phyloP scores from a whole-genome alignment of 768 basidiomycete genomes.

The Cyclocybe cylindracea region DNA sequence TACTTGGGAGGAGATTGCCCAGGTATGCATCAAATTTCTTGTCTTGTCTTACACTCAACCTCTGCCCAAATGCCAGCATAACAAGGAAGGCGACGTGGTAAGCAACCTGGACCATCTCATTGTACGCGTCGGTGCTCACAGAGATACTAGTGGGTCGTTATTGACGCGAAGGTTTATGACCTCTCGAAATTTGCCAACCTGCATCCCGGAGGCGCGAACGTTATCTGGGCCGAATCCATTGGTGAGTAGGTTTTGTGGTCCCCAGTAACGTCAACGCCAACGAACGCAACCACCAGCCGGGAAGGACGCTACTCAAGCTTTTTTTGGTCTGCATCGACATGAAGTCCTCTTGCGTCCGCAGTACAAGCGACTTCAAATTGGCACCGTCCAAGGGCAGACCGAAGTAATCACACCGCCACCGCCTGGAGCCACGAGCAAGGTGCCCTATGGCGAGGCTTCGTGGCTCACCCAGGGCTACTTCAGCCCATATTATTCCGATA shows the following conservation, averaged over 20 bases:
- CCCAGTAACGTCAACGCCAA: not conserved
- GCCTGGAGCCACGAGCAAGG: slow-evolving; percentile 30
- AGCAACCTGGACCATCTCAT: slow-evolving; percentile 20
- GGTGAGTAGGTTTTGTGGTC: slow-evolving; percentile 41
- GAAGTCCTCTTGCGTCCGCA: slow-evolving; percentile 32
- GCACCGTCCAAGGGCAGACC: slow-evolving; percentile 27
- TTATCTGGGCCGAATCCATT: slow-evolving; percentile 64
- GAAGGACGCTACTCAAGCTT: slow-evolving; percentile 49
- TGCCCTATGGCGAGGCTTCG: slow-evolving; percentile 34
- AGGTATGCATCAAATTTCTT: slow-evolving; percentile 41
- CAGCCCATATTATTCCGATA: slow-evolving; percentile 35
- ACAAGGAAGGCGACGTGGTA: slow-evolving; percentile 81
- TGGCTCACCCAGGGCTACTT: slow-evolving; percentile 33
- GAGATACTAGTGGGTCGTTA: slow-evolving; percentile 67
- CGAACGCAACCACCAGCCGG: slow-evolving; percentile 47
- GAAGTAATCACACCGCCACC: slow-evolving; percentile 26
- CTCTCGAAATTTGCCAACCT: slow-evolving; percentile 78
- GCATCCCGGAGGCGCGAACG: slow-evolving; percentile 83
- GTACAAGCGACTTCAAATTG: slow-evolving; percentile 32
- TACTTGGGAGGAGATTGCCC: slow-evolving; percentile 62
- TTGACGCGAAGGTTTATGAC: slow-evolving; percentile 83
- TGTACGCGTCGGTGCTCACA: not conserved
- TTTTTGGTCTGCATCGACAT: slow-evolving; percentile 33
- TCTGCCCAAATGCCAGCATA: slow-evolving; percentile 58
- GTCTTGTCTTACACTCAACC: not conserved